Evolutionary conservation across 176 grass and related monocot species (phyloP).

Genomic region (Melocanna baccifera): DNA sequence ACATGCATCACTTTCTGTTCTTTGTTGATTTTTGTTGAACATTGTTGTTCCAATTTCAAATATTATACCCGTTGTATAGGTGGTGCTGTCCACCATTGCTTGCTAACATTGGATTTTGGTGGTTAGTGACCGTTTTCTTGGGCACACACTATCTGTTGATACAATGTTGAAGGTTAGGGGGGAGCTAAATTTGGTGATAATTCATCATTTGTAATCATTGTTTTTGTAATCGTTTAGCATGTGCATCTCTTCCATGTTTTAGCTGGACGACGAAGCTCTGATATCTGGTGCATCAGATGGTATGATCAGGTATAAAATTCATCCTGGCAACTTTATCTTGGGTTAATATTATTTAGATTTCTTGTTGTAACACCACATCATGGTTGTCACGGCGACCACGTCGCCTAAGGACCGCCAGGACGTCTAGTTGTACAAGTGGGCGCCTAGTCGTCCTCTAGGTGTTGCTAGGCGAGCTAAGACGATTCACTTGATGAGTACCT

Average conservation of each 20-base stretch:
- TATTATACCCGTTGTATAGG: no score
- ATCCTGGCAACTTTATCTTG: no score
- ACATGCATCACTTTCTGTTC: neutral
- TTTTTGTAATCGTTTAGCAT: slow-evolving; percentile 5
- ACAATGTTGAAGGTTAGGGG: slow-evolving; percentile 72
- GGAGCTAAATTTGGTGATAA: neutral
- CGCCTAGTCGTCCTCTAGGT: no score
- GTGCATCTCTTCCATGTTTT: slow-evolving; percentile 21
- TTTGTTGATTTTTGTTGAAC: neutral
- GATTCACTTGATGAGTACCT: no score
- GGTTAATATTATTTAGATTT: neutral
- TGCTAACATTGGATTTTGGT: neutral
- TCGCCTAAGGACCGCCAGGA: no score
- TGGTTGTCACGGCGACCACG: no score
- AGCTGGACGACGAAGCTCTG: slow-evolving; percentile 81
- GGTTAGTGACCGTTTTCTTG: slow-evolving; percentile 75
- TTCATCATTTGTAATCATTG: neutral
- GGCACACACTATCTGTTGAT: slow-evolving; percentile 73
- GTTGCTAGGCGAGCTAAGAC: no score
- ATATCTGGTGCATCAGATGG: slow-evolving; percentile 77
- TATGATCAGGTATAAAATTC: no score
- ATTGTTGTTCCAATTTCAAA: no score
- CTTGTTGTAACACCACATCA: neutral
- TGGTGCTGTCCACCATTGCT: no score
- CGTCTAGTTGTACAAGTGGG: no score